A percentile compares a stretch with the other conserved stretches of the same genome.
phyloP scores from a whole-genome alignment of 495 filamentous ascomycete genomes.

The Aspergillus leporis region DNA sequence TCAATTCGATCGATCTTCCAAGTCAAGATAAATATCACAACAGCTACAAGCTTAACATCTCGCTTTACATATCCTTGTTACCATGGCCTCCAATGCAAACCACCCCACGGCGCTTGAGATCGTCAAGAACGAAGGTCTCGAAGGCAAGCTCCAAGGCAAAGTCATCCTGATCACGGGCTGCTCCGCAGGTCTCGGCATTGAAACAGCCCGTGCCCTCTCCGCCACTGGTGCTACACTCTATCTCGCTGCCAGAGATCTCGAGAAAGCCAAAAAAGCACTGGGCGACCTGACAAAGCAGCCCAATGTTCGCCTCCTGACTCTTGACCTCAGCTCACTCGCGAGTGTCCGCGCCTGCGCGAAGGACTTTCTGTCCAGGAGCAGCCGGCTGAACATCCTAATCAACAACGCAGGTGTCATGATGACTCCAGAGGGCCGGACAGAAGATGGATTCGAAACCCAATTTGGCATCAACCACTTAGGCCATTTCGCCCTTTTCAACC shows the following conservation, averaged over 20 bases:
- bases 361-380: slow-evolving; percentile 29
- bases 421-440: slow-evolving; percentile 34
- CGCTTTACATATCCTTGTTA: neutral
- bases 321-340: slow-evolving; percentile 48
- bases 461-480: slow-evolving; percentile 53
- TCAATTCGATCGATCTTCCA: too few species aligned
- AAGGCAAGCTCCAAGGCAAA: slow-evolving; percentile 41
- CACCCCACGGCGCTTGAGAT: slow-evolving; percentile 56
- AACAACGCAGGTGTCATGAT: slow-evolving; percentile 38
- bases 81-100: slow-evolving; percentile 33
- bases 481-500: slow-evolving; percentile 56
- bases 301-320: slow-evolving; percentile 11
- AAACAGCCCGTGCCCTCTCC: slow-evolving; percentile 47
- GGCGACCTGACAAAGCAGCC: slow-evolving; percentile 24
- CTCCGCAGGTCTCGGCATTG: slow-evolving; percentile 53
- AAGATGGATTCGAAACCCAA: slow-evolving; percentile 49
- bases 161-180: slow-evolving; percentile 52
- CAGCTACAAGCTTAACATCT: too few species aligned
- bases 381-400: slow-evolving; percentile 35
- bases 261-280: slow-evolving; percentile 35
- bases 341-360: slow-evolving; percentile 43
- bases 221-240: slow-evolving; percentile 52
- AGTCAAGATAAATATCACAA: too few species aligned
- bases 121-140: slow-evolving; percentile 44
- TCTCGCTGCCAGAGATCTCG: slow-evolving; percentile 40